phyloP scores from a whole-genome alignment of 257 asterid genomes.

The Oldenlandia corymbosa region DNA sequence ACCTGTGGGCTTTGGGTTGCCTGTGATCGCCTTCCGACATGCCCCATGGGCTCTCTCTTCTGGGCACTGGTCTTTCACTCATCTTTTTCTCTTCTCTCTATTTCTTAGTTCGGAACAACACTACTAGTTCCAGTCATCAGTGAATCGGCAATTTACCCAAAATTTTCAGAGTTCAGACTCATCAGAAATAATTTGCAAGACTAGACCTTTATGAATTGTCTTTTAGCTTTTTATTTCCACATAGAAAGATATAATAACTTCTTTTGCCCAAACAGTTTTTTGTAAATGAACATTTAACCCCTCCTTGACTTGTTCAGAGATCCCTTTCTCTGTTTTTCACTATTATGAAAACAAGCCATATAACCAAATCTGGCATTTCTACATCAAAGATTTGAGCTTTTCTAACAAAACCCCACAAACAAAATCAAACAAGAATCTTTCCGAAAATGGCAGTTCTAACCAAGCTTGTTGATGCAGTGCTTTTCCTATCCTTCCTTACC shows the following conservation, averaged over 20 bases:
- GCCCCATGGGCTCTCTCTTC: constrained; percentile 99
- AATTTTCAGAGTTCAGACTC: no score
- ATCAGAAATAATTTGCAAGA: no score
- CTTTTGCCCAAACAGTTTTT: no score
- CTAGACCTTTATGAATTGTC: no score
- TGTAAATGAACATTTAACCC: no score
- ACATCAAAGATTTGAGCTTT: background rate
- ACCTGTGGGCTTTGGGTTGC: constrained; percentile 77
- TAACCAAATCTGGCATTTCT: background rate
- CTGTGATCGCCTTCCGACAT: constrained; percentile 52
- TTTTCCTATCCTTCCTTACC: constrained; percentile 60
- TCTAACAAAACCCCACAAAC: background rate
- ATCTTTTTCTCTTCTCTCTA: constrained; percentile 40
- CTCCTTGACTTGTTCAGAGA: constrained; percentile 21
- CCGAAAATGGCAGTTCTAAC: constrained; percentile 47
- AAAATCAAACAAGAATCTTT: background rate
- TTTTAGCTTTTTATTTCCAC: no score
- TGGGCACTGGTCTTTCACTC: constrained; percentile 90
- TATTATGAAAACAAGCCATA: background rate
- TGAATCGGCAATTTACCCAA: no score
- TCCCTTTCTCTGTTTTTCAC: constrained; percentile 24
- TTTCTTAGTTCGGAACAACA: no score
- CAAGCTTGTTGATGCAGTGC: constrained; percentile 45
- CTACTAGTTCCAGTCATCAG: no score
- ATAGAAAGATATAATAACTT: no score